Conservation (phyloP, 1,139 yeast species). For the Diutina rugosa region DNA sequence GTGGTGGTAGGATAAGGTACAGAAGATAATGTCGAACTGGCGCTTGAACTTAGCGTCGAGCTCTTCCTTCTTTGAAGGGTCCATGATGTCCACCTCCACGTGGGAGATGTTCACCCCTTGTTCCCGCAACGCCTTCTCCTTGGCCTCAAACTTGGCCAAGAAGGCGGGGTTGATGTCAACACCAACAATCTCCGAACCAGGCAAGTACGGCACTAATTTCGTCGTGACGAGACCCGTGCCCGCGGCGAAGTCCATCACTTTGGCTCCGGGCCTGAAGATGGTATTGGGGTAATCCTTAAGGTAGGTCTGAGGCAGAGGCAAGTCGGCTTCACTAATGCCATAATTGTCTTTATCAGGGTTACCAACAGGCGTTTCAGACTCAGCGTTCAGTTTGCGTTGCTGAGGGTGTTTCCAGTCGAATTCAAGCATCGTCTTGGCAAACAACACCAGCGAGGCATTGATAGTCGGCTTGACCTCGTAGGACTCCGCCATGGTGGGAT, state of each 20-base stretch:
- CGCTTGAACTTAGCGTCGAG: slow-evolving; percentile 7
- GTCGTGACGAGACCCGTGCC: slow-evolving; percentile 28
- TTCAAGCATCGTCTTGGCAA: slow-evolving; percentile 12
- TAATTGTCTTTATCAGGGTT: background rate
- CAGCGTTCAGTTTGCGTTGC: slow-evolving; percentile 5
- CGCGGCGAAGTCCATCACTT: slow-evolving; percentile 30
- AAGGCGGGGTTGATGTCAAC: slow-evolving; percentile 23
- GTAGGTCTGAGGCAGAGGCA: background rate
- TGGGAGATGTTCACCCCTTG: background rate
- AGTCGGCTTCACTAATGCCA: slow-evolving; percentile 10
- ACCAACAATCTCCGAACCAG: slow-evolving; percentile 15
- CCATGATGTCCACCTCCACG: background rate
- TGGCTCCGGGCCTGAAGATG: slow-evolving; percentile 6
- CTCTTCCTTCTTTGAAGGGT: slow-evolving; percentile 17
- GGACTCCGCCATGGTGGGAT: slow-evolving; percentile 9
- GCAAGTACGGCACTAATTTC: slow-evolving; percentile 16
- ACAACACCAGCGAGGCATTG: slow-evolving; percentile 9
- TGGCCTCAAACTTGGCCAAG: slow-evolving; percentile 12
- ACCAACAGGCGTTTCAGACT: slow-evolving; percentile 7
- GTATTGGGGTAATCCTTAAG: background rate
- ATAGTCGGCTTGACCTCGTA: slow-evolving; percentile 14
- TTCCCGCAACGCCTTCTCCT: slow-evolving; percentile 5
- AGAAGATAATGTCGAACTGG: slow-evolving; percentile 20
- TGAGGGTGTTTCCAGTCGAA: slow-evolving; percentile 8
- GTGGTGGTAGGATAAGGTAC: slow-evolving; percentile 31